Percentiles rank a stretch among this genome's conserved stretches.
Evolutionary conservation across 768 basidiomycete genomes (phyloP).

Genomic region (Suillus luteus): DNA sequence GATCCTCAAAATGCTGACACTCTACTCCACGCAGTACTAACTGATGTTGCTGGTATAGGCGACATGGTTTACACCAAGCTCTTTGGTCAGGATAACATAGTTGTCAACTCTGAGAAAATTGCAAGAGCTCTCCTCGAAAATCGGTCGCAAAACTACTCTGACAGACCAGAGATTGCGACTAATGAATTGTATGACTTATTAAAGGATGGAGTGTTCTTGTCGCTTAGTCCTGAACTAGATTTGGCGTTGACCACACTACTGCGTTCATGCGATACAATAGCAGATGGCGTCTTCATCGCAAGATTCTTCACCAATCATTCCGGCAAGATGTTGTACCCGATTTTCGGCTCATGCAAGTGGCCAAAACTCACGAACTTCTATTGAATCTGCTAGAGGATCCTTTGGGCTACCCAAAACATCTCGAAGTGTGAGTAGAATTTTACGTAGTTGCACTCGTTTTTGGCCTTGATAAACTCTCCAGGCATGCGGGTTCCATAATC

Average conservation of each 20-base stretch:
- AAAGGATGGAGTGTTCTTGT: background rate
- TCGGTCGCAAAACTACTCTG: slow-evolving; percentile 19
- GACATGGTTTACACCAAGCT: slow-evolving; percentile 13
- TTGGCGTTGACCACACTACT: slow-evolving; percentile 14
- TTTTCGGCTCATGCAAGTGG: slow-evolving; percentile 9
- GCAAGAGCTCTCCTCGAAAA: slow-evolving; percentile 16
- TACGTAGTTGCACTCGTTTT: background rate
- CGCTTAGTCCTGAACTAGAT: slow-evolving; percentile 8
- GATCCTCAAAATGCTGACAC: background rate
- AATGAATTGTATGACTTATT: slow-evolving; percentile 9
- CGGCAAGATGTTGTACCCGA: slow-evolving; percentile 8
- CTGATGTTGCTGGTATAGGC: slow-evolving; percentile 9
- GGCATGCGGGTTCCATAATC: slow-evolving; percentile 3
- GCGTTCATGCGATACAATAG: slow-evolving; percentile 19
- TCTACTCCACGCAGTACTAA: background rate
- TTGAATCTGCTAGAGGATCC: slow-evolving; percentile 7
- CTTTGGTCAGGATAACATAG: slow-evolving; percentile 15
- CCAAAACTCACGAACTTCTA: slow-evolving; percentile 6
- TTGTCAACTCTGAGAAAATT: slow-evolving; percentile 19
- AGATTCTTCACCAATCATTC: slow-evolving; percentile 17
- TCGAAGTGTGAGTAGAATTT: background rate
- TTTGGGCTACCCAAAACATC: slow-evolving; percentile 1
- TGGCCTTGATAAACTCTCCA: background rate
- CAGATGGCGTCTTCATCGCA: slow-evolving; percentile 21
- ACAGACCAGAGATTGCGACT: slow-evolving; percentile 11